Evolutionary conservation across 352 stramenopile genomes (phyloP).

Genomic region (Globisporangium camurandrum): DNA sequence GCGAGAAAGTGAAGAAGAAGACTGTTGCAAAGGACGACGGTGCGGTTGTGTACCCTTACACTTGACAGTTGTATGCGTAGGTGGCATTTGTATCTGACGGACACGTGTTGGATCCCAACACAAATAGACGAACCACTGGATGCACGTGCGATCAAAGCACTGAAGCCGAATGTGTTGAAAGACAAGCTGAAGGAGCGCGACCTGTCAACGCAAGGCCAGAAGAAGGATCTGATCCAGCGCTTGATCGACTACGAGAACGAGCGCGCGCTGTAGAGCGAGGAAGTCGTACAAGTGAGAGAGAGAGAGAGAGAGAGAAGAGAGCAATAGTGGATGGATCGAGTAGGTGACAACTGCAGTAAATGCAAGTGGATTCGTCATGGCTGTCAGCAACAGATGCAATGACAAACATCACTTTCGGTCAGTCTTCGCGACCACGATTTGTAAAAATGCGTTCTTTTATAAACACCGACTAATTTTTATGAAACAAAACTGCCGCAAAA

Average conservation of each 20-base stretch:
- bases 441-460: no score
- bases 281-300: no score
- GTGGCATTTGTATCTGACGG: not conserved
- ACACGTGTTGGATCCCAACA: not conserved
- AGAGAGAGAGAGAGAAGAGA: no score
- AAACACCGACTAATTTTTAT: no score
- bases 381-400: no score
- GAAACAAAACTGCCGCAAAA: no score
- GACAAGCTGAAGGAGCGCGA: constrained; percentile 83
- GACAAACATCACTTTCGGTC: no score
- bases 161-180: constrained; percentile 85
- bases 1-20: constrained; percentile 63
- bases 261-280: constrained; percentile 61
- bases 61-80: not conserved
- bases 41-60: constrained; percentile 15
- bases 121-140: constrained; percentile 66
- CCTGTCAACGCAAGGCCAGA: constrained; percentile 82
- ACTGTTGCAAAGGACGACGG: constrained; percentile 48
- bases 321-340: not conserved
- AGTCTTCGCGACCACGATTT: no score
- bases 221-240: constrained; percentile 85
- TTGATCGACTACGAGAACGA: constrained; percentile 87
- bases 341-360: not conserved
- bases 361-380: no score
- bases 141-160: constrained; percentile 73